Conservation (phyloP, 2,329 filamentous ascomycete species). For the Fusarium lyarnte region DNA sequence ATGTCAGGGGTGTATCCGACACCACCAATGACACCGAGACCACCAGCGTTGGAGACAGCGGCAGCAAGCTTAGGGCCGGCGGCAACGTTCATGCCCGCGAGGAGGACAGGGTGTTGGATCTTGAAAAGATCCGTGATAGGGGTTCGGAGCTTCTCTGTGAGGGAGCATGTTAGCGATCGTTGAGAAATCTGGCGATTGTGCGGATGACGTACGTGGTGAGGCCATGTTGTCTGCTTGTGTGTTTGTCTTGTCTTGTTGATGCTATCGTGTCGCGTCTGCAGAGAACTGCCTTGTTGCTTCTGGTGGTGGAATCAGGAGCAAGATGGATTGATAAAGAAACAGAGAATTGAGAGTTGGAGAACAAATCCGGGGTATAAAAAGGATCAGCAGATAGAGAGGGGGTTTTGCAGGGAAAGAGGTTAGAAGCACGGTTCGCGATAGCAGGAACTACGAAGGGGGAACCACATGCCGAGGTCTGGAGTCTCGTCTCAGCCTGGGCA, state of each 20-base stretch:
- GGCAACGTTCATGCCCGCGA: slow-evolving; percentile 99
- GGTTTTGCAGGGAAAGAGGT: slow-evolving; percentile 19
- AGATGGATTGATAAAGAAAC: slow-evolving; percentile 1
- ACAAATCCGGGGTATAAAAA: slow-evolving; percentile 34
- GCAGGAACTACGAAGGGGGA: not conserved
- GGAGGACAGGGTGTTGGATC: slow-evolving; percentile 95
- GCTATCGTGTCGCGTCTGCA: slow-evolving; percentile 17
- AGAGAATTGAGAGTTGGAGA: not conserved
- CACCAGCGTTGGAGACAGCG: slow-evolving; percentile 95
- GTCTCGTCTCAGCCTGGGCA: slow-evolving; percentile 19
- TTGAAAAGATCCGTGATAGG: slow-evolving; percentile 94
- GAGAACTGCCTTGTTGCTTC: slow-evolving; percentile 22
- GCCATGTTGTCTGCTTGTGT: slow-evolving; percentile 65
- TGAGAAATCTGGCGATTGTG: not conserved
- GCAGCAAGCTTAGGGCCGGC: slow-evolving; percentile 96
- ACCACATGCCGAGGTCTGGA: slow-evolving; percentile 42
- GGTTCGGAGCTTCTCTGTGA: slow-evolving; percentile 75
- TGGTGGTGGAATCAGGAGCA: not conserved
- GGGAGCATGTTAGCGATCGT: slow-evolving; percentile 18
- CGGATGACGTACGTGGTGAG: slow-evolving; percentile 76
- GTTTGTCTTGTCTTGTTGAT: not conserved
- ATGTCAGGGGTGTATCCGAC: slow-evolving; percentile 97
- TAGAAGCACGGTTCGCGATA: slow-evolving; percentile 11
- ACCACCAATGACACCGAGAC: slow-evolving; percentile 95
- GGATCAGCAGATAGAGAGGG: slow-evolving; percentile 34